Percentiles rank a stretch among this genome's conserved stretches.
phyloP scores from a whole-genome alignment of 805 yeast species.

The Grigorovia yakushimaensis region DNA sequence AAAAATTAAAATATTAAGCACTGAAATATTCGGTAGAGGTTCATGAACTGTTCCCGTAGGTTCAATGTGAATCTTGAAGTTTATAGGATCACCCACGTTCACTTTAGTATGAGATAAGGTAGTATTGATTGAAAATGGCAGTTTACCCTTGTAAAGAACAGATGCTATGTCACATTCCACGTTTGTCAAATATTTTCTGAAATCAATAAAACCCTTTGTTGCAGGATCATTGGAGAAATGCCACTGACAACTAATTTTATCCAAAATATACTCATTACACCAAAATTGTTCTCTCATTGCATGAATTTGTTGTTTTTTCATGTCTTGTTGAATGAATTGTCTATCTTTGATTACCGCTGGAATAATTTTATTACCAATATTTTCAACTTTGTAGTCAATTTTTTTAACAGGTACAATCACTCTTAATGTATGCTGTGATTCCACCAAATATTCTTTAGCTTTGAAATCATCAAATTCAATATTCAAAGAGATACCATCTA shows the following conservation, averaged over 20 bases:
- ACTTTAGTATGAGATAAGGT: slow-evolving; percentile 5
- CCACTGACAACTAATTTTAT: slow-evolving; percentile 62
- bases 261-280: slow-evolving; percentile 62
- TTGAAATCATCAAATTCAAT: slow-evolving; percentile 28
- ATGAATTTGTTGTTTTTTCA: slow-evolving; percentile 45
- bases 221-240: slow-evolving; percentile 8
- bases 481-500: slow-evolving; percentile 37
- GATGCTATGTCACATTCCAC: slow-evolving; percentile 18
- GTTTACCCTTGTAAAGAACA: slow-evolving; percentile 15
- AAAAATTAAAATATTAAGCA: slow-evolving; percentile 12
- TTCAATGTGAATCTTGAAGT: slow-evolving; percentile 7
- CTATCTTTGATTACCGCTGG: slow-evolving; percentile 58
- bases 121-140: slow-evolving; percentile 12
- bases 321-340: slow-evolving; percentile 50
- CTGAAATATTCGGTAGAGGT: slow-evolving; percentile 1
- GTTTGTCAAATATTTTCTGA: slow-evolving; percentile 20
- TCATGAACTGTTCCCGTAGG: slow-evolving; percentile 2
- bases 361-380: slow-evolving; percentile 36
- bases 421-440: slow-evolving; percentile 43
- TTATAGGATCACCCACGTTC: slow-evolving; percentile 10
- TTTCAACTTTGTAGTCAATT: slow-evolving; percentile 30
- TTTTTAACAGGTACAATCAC: slow-evolving; percentile 63
- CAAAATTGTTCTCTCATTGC: slow-evolving; percentile 63
- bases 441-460: slow-evolving; percentile 23
- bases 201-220: slow-evolving; percentile 16